Percentiles rank a stretch among this genome's conserved stretches.
phyloP scores from a whole-genome alignment of 2,329 filamentous ascomycete species.

The Fusarium xyrophilum region DNA sequence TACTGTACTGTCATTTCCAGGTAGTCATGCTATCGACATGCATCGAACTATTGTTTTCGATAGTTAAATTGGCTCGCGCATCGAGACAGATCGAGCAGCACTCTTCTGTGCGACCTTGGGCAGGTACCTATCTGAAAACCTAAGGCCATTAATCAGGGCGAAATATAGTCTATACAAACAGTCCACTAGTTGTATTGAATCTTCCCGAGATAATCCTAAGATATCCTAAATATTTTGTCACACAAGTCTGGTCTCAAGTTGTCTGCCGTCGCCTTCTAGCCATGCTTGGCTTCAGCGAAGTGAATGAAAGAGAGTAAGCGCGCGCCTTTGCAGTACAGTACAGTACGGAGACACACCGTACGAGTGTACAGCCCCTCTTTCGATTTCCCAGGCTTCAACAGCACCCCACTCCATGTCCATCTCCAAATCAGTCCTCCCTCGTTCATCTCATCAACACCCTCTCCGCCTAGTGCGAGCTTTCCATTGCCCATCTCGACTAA shows the following conservation, averaged over 20 bases:
- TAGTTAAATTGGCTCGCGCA: conserved; percentile 15
- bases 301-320: not conserved
- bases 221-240: not conserved
- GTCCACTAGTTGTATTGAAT: not conserved
- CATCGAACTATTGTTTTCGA: conserved; percentile 30
- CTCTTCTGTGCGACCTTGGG: not conserved
- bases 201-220: not conserved
- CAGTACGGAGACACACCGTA: not conserved
- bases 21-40: conserved; percentile 11
- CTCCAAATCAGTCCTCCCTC: conserved; percentile 1
- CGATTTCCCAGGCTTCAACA: conserved; percentile 20
- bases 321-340: not conserved
- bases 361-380: conserved; percentile 17
- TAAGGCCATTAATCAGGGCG: not conserved
- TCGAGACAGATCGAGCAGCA: conserved; percentile 12
- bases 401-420: not conserved
- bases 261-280: not conserved
- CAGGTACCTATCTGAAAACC: not conserved
- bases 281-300: not conserved
- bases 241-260: not conserved
- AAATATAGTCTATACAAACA: not conserved
- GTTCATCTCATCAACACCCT: conserved; percentile 24
- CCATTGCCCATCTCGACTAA: conserved; percentile 31
- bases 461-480: conserved; percentile 39
- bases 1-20: not conserved